Conservation (phyloP, 1,284 basidiomycete genomes). For the Ustilago crameri region DNA sequence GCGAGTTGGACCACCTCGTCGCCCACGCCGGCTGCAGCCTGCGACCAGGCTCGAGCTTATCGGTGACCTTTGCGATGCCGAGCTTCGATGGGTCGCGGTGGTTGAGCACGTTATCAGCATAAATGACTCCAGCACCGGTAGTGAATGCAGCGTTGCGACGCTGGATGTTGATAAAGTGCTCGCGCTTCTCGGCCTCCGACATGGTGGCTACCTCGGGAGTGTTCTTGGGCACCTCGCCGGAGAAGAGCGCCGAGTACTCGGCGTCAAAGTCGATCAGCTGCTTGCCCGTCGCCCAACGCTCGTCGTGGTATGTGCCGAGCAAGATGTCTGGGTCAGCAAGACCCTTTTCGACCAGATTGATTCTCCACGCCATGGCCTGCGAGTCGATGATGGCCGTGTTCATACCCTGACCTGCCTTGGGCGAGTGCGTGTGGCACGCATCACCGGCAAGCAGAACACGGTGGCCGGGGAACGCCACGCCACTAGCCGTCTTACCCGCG, state of each 20-base stretch:
- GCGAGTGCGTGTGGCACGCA: conserved; percentile 70
- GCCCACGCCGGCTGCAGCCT: conserved; percentile 70
- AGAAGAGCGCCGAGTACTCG: conserved; percentile 69
- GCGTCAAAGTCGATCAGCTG: conserved; percentile 69
- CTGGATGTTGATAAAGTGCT: conserved; percentile 63
- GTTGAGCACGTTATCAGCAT: conserved; percentile 62
- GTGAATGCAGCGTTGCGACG: conserved; percentile 63
- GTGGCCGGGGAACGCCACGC: conserved; percentile 47
- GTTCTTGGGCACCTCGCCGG: conserved; percentile 61
- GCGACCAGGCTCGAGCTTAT: conserved; percentile 55
- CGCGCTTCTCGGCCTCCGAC: conserved; percentile 52
- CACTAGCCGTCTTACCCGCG: conserved; percentile 29
- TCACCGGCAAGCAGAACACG: conserved; percentile 69
- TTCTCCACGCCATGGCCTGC: conserved; percentile 69
- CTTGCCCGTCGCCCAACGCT: conserved; percentile 68
- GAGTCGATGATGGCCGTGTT: conserved; percentile 70
- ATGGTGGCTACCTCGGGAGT: conserved; percentile 58
- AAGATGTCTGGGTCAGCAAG: conserved; percentile 65
- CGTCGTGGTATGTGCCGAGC: conserved; percentile 69
- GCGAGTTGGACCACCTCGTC: conserved; percentile 75
- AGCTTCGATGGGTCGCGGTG: conserved; percentile 51
- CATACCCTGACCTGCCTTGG: conserved; percentile 69
- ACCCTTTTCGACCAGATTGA: conserved; percentile 70
- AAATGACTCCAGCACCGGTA: conserved; percentile 60
- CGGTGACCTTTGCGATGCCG: conserved; percentile 43